phyloP scores from a whole-genome alignment of 805 yeast species.

The Saccharomyces cerevisiae region DNA sequence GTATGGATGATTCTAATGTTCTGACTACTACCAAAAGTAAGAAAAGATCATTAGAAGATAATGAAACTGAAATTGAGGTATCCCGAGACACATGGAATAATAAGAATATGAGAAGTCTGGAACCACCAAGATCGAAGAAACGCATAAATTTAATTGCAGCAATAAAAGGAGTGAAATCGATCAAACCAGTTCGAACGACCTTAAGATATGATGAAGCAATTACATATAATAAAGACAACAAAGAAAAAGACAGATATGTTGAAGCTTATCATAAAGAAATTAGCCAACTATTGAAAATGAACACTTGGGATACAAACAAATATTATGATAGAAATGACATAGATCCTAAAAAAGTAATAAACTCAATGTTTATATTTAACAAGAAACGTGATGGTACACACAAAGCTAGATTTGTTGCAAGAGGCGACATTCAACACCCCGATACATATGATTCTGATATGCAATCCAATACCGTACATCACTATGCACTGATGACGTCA shows the following conservation, averaged over 20 bases:
- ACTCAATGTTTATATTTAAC: conserved; percentile 1
- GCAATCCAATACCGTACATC: conserved; percentile 1
- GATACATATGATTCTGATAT: background rate
- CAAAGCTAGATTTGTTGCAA: conserved; percentile 3
- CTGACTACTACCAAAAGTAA: background rate
- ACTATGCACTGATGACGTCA: conserved; percentile 9
- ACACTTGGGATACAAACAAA: conserved; percentile 2
- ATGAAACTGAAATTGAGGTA: background rate
- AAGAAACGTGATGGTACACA: conserved; percentile 3
- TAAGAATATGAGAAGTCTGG: background rate
- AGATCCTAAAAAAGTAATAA: background rate
- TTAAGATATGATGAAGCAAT: conserved; percentile 7
- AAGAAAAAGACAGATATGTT: conserved; percentile 1
- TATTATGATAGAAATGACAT: background rate
- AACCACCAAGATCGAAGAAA: background rate
- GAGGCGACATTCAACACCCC: conserved; percentile 5
- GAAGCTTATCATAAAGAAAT: conserved; percentile 11
- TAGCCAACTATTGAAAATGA: conserved; percentile 8
- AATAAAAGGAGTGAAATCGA: background rate
- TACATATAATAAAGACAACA: background rate
- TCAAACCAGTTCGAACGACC: background rate
- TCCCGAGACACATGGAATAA: background rate
- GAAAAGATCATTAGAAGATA: background rate
- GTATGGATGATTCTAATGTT: conserved; percentile 49
- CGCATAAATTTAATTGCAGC: background rate